Evolutionary conservation across 129 eudicot species (phyloP), one percentile per base, ranked within the genome.

Genomic region (Ambrosia trifida): DNA sequence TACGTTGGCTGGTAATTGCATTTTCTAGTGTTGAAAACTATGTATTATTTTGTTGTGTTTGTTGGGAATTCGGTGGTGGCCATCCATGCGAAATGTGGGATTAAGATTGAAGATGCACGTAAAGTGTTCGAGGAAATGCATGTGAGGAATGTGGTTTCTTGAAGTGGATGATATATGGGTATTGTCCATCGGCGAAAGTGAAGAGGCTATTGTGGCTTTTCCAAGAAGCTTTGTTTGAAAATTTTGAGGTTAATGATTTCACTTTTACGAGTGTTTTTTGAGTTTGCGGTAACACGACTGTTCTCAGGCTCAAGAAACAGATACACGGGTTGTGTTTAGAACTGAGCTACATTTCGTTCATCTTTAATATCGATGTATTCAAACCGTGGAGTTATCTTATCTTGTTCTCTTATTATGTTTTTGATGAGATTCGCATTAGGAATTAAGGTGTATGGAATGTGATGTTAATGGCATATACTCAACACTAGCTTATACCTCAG

Each of bases 141-240:
- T 11, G 76, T 53, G 45, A 88, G 83, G 59, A 91, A 88, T 80
- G 93, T 88, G 69, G 97, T 91, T 69, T 86, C 96, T 36, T 91
- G 97, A 96, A 86, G 87, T 72, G 93, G 56, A 88, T 91, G 96
- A 88, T 91, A 41, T 86, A 74, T 59, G 97, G 96, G 78, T 91
- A 91, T 64, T 73, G 84, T 18, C 96, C 82, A 28, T 70, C 75
- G 88, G 90, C 19, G 91, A 88, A 57, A 88, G 77, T 18, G 88
- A 86, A 75, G 93, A 91, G 75, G 93, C 96, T 35, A n/a, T 66
- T 91, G 76, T 33, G 61, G 74, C 83, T 91, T 36, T 91, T 91
- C 32, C 86, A 84, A 74, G 61, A 24, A 52, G 89, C 96, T 12
- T 49, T 91, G 38, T 30, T 54, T 43, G 84, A 86, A 56, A 86